phyloP scores from a whole-genome alignment of 257 asterid species.

The Penstemon newberryi region DNA sequence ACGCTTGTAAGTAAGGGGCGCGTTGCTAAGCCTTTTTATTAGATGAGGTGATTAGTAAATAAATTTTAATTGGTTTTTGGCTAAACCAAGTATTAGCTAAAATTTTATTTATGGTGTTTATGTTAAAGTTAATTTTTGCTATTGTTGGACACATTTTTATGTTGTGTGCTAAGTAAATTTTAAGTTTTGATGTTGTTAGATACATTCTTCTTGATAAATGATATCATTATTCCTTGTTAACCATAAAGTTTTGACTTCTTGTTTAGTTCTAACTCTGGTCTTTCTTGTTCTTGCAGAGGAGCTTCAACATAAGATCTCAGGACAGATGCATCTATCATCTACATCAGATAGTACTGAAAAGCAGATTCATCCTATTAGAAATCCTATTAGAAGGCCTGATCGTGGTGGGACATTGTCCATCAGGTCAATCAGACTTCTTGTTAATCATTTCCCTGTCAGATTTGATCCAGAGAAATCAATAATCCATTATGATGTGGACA shows the following conservation, averaged over 20 bases:
- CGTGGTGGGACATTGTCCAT: conserved; percentile 43
- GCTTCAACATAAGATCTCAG: conserved; percentile 30
- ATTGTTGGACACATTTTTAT: background rate
- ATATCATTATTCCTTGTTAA: too few relatives aligned
- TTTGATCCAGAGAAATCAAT: conserved; percentile 39
- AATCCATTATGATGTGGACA: conserved; percentile 59
- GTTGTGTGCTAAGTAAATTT: background rate
- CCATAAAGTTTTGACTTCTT: background rate
- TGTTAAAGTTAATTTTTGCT: background rate
- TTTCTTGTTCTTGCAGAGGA: conserved; percentile 28
- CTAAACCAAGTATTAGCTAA: too few relatives aligned
- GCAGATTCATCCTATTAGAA: conserved; percentile 31
- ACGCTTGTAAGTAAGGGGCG: too few relatives aligned
- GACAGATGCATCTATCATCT: conserved; percentile 16
- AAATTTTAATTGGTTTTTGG: too few relatives aligned
- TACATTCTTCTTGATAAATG: background rate
- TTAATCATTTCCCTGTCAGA: conserved; percentile 60
- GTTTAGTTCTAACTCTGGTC: background rate
- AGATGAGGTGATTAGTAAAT: too few relatives aligned
- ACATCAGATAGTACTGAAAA: conserved; percentile 7
- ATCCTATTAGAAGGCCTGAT: conserved; percentile 51
- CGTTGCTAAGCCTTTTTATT: too few relatives aligned
- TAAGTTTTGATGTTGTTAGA: background rate
- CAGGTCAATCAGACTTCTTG: conserved; percentile 41
- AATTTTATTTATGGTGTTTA: too few relatives aligned